These are phyloP conservation scores for Phascolomyces articulosus DNA, from an alignment of 371 early-diverging fungal genomes.

Conservation along the genomic window DNA sequence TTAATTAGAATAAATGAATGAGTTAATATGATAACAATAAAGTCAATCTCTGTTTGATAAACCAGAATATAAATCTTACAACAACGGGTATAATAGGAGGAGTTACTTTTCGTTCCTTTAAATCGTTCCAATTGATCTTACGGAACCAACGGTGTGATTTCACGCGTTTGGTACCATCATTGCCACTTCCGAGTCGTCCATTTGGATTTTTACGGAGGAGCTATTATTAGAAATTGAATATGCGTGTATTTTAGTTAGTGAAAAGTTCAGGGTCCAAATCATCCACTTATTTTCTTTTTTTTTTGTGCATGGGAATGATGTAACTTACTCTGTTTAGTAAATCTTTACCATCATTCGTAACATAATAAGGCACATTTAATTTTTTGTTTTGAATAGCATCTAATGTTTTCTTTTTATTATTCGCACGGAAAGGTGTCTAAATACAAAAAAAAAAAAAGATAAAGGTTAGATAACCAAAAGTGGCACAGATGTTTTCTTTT, in stretches of 20 bases:
- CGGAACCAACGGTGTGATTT: conserved; percentile 90
- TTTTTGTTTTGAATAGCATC: conserved; percentile 80
- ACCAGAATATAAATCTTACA: too few relatives aligned
- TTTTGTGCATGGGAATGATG: not conserved
- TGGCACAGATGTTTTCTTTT: too few relatives aligned
- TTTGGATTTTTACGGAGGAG: conserved; percentile 75
- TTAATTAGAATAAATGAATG: too few relatives aligned
- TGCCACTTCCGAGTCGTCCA: conserved; percentile 66
- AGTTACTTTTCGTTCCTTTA: conserved; percentile 60
- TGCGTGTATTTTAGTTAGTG: not conserved
- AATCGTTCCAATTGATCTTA: conserved; percentile 80
- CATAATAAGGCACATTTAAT: conserved; percentile 72
- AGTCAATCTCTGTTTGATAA: too few relatives aligned
- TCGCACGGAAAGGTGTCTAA: conserved; percentile 76
- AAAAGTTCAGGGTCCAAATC: too few relatives aligned
- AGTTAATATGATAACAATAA: too few relatives aligned
- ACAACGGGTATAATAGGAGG: conserved; percentile 82
- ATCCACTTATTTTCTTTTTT: not conserved
- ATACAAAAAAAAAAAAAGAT: not conserved
- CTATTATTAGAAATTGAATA: conserved; percentile 21
- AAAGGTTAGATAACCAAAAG: not conserved
- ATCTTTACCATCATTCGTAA: conserved; percentile 71
- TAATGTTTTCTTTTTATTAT: conserved; percentile 79
- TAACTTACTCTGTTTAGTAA: conserved; percentile 46
- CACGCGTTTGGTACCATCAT: conserved; percentile 77